phyloP scores from a whole-genome alignment of 192 early-diverging fungal species.

The Podila clonocystis region DNA sequence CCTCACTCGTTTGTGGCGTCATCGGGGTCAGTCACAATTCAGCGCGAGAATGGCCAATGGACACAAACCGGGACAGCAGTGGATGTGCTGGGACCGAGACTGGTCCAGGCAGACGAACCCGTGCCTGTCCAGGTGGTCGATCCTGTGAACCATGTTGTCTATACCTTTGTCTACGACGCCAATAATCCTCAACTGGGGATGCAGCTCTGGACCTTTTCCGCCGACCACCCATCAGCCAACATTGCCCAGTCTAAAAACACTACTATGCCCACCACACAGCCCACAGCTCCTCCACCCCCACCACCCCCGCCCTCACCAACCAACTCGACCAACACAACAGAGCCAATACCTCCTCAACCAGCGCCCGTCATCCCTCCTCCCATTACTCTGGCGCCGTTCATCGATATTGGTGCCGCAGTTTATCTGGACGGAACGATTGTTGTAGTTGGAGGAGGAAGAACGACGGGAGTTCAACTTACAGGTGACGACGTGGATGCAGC shows the following conservation, averaged over 20 bases:
- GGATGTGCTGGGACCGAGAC: conserved; percentile 20
- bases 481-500: conserved; percentile 24
- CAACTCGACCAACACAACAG: conserved; percentile 17
- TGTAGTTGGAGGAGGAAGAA: conserved; percentile 36
- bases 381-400: conserved; percentile 19
- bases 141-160: conserved; percentile 1
- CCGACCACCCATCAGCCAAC: conserved; percentile 9
- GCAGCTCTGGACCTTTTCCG: conserved; percentile 28
- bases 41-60: background rate
- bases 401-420: conserved; percentile 26
- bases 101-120: conserved; percentile 17
- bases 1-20: conserved; percentile 8
- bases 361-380: background rate
- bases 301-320: conserved; percentile 10
- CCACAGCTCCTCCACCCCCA: background rate
- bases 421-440: conserved; percentile 30
- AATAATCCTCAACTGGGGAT: conserved; percentile 34
- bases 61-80: background rate
- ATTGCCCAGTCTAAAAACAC: conserved; percentile 22
- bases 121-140: conserved; percentile 35
- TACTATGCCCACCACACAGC: conserved; percentile 16
- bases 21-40: conserved; percentile 14
- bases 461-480: background rate
- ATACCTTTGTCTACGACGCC: conserved; percentile 37
- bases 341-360: background rate